Evolutionary conservation across 1,139 yeast species (phyloP).

Genomic region (Nakaseomyces delphensis): DNA sequence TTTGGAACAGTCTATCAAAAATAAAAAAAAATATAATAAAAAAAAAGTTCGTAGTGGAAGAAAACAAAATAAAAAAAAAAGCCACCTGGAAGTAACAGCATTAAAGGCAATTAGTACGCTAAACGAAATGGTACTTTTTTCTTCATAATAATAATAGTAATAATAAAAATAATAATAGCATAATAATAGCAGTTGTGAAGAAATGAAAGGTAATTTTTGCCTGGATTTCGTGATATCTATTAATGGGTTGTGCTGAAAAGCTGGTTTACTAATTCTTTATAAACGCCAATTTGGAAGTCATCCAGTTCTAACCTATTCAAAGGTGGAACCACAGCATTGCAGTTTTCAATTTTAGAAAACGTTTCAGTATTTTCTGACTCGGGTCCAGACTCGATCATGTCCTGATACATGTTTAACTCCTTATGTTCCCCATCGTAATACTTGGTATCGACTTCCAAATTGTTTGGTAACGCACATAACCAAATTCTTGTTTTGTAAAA

Average conservation of each 20-base stretch:
- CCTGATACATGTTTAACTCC: slow-evolving; percentile 28
- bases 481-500: slow-evolving; percentile 94
- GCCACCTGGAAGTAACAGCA: too few relatives aligned
- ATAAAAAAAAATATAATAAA: too few relatives aligned
- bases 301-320: slow-evolving; percentile 26
- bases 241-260: slow-evolving; percentile 13
- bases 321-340: slow-evolving; percentile 28
- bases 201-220: too few relatives aligned
- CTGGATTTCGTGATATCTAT: slow-evolving; percentile 6
- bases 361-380: slow-evolving; percentile 16
- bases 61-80: too few relatives aligned
- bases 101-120: too few relatives aligned
- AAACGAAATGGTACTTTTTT: too few relatives aligned
- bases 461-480: slow-evolving; percentile 74
- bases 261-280: slow-evolving; percentile 30
- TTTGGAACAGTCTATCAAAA: too few relatives aligned
- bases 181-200: too few relatives aligned
- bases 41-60: too few relatives aligned
- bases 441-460: slow-evolving; percentile 26
- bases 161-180: too few relatives aligned
- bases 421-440: slow-evolving; percentile 26
- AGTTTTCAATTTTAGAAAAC: slow-evolving; percentile 16
- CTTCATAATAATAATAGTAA: too few relatives aligned
- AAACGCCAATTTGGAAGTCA: slow-evolving; percentile 33
- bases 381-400: slow-evolving; percentile 29